Conservation (phyloP, 1,139 yeast species). For the Geotrichum restrictum region DNA sequence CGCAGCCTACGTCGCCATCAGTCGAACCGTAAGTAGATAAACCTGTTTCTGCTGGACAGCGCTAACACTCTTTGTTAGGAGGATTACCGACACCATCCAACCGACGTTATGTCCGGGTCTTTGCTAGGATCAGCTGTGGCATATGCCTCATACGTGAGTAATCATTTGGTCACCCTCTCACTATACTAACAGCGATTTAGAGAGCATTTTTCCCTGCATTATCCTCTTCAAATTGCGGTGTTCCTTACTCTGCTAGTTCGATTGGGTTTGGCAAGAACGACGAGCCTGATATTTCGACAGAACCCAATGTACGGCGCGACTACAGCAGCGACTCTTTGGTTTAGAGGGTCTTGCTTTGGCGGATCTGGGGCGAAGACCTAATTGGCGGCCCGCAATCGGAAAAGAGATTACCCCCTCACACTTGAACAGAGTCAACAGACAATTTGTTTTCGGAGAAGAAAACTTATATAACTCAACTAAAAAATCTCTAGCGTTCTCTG, state of each 20-base stretch:
- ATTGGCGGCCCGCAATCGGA: too few relatives aligned
- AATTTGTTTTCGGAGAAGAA: too few relatives aligned
- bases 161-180: neutral
- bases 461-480: too few relatives aligned
- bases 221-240: neutral
- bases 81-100: conserved; percentile 74
- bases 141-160: conserved; percentile 42
- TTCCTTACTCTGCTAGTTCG: conserved; percentile 1
- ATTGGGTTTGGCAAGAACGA: neutral
- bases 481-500: too few relatives aligned
- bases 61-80: conserved; percentile 34
- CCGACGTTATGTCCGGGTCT: conserved; percentile 61
- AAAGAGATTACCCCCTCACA: too few relatives aligned
- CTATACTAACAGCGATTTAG: neutral
- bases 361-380: too few relatives aligned
- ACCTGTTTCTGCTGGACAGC: conserved; percentile 40
- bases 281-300: neutral
- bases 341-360: neutral
- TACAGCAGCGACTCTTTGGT: neutral
- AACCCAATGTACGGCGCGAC: neutral
- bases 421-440: too few relatives aligned
- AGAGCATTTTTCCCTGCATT: conserved; percentile 20
- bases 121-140: conserved; percentile 51
- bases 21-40: conserved; percentile 19
- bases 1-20: conserved; percentile 20